phyloP scores from a whole-genome alignment of 2,329 filamentous ascomycete species.

The Mycosphaerella arachidis region DNA sequence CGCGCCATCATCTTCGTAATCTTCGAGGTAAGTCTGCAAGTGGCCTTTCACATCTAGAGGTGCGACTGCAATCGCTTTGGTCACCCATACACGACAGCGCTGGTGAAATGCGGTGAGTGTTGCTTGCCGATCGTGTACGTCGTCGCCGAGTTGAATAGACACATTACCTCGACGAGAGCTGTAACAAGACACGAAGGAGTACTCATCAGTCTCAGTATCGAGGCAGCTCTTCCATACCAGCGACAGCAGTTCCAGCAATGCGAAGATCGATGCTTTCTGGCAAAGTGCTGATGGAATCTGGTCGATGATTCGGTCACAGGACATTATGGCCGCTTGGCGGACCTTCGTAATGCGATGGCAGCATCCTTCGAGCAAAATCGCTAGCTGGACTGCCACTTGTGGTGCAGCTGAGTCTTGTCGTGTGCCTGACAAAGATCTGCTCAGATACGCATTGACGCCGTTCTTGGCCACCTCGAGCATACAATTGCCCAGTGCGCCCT shows the following conservation, averaged over 20 bases:
- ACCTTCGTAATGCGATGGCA: conserved; percentile 92
- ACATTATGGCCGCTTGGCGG: conserved; percentile 77
- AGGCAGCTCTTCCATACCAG: conserved; percentile 95
- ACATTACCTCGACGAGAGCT: conserved; percentile 73
- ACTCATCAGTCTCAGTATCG: conserved; percentile 90
- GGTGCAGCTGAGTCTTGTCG: conserved; percentile 81
- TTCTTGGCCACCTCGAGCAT: conserved; percentile 61
- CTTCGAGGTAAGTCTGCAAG: conserved; percentile 91
- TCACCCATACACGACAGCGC: conserved; percentile 76
- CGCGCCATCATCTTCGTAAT: conserved; percentile 84
- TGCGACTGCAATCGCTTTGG: conserved; percentile 72
- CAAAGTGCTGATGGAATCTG: conserved; percentile 86
- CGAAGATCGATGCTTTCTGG: conserved; percentile 84
- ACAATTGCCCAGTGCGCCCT: conserved; percentile 56
- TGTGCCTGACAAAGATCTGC: conserved; percentile 65
- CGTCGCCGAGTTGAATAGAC: conserved; percentile 85
- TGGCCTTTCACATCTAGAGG: conserved; percentile 92
- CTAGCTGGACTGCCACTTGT: conserved; percentile 83
- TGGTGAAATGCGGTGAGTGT: conserved; percentile 76
- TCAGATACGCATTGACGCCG: conserved; percentile 74
- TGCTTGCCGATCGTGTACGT: conserved; percentile 73
- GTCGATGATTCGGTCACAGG: conserved; percentile 78
- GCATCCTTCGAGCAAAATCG: conserved; percentile 77
- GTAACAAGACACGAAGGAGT: conserved; percentile 79
- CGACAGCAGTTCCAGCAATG: conserved; percentile 82